Evolutionary conservation across 768 basidiomycete genomes (phyloP).

Genomic region (Clavulina sp.): DNA sequence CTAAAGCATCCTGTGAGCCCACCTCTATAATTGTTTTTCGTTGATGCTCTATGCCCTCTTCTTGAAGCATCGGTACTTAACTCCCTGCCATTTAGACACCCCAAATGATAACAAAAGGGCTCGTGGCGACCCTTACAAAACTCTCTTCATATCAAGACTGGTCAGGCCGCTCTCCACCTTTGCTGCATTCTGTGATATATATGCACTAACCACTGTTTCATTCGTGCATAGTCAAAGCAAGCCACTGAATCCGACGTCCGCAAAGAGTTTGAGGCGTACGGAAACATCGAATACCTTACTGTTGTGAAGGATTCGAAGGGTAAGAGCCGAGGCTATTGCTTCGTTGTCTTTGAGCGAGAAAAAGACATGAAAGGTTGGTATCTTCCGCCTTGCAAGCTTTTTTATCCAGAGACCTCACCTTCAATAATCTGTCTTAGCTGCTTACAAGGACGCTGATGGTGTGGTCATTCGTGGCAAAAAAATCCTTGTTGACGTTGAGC

Average conservation of each 20-base stretch:
- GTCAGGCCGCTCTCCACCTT: conserved; percentile 26
- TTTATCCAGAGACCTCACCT: not conserved
- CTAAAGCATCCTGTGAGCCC: conserved; percentile 67
- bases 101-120: conserved; percentile 84
- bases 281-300: conserved; percentile 83
- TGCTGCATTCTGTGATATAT: not conserved
- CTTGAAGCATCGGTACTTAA: not conserved
- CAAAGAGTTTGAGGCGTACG: conserved; percentile 90
- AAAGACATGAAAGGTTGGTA: conserved; percentile 91
- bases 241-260: conserved; percentile 85
- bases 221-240: conserved; percentile 54
- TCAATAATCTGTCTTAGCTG: conserved; percentile 41
- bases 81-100: conserved; percentile 40
- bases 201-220: conserved; percentile 5
- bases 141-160: conserved; percentile 86
- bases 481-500: conserved; percentile 94
- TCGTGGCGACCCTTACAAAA: conserved; percentile 94
- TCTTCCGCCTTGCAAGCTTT: not conserved
- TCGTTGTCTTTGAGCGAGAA: conserved; percentile 94
- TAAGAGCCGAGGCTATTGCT: conserved; percentile 83
- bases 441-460: conserved; percentile 97
- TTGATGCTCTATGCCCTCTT: not conserved
- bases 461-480: conserved; percentile 91
- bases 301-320: conserved; percentile 84
- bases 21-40: not conserved